Base-by-base conservation (phyloP, 768 basidiomycete genomes). In the Chiua virens region DNA sequence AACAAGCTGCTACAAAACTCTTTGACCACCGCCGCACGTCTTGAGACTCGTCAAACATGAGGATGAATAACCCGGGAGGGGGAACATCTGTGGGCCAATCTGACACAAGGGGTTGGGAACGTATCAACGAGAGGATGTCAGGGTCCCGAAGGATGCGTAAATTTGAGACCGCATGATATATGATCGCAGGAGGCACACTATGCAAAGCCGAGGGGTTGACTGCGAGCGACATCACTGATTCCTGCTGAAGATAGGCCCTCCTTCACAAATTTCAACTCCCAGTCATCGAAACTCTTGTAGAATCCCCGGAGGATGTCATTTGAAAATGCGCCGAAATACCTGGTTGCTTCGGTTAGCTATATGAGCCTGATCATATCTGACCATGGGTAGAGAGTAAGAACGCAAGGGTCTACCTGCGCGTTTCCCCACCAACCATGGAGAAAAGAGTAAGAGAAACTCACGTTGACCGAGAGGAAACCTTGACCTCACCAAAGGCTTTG, bases 241-340 rank as follows among this genome's bases (percentile, higher is more conserved):
- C 71, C 65, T 38, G 69, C 61, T 25, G 64, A 57, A 22, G 72
- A 55, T 37, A 89, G 61, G 37, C 76, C 73, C n/a, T 75, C 68
- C 10, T 85, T 61, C 5, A 87, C 77, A 22, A 78, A 62, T 10
- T 66, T 54, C 4, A 80, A 67, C 60, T 92, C 86, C 84, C 88
- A 93, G 30, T 71, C 66, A 49, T 86, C 82, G 41, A 92, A 83
- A 21, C 67, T 78, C 17, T 57, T 55, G 62, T 83, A 87, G 66
- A 95, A 94, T 32, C 66, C 68, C 18, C 70, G 65, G 45, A 87
- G 63, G 34, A 79, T 68, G 18, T 73, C 63, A 1, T 74, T 72
- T 1, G 73, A 59, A 65, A 87, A 92, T 3, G 82, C 82, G 14
- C 80, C 83, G 58, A 94, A 84, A 66, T 87, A 94, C 49, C 91